Evolutionary conservation across 371 early-diverging fungal species (phyloP), one percentile per base, ranked within the genome.

Genomic region (Actinomortierella wolfii): DNA sequence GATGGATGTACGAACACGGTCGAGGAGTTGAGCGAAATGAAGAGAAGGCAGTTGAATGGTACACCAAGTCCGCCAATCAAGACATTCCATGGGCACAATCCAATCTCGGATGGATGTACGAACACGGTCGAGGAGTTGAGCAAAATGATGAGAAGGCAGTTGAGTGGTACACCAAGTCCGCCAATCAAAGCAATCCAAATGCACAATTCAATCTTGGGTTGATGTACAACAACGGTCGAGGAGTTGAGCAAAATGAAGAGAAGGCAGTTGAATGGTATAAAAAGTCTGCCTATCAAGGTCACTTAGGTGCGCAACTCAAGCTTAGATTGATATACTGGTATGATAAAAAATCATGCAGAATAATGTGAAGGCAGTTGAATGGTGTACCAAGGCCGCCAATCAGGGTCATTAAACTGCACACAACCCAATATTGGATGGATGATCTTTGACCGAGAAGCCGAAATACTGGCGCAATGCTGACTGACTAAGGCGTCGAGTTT

Each of bases 391-490:
- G 34, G 34, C 34, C 7, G 34, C 34, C 34, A 34, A 11, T 11
- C 34, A 34, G 11, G 34, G 34, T 6, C 7, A 34, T 4, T 34
- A 4, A 34, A 6, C 11, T 34, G 34, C 7, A 34, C n/a, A n/a
- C 34, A 34, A 11, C 11, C 34, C 34, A 34, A 11, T 11, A 4
- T 34, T 34, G 34, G 34, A 34, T n/a, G n/a, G n/a, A n/a, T n/a
- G n/a, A n/a, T n/a, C n/a, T n/a, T n/a, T n/a, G n/a, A n/a, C n/a
- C n/a, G n/a, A n/a, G n/a, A n/a, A n/a, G n/a, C n/a, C n/a, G n/a
- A 99, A 88, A 99, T 99, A 67, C 81, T 99, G 43, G 99, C 99
- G 0, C 82, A 99, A 59, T 99, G 99, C 71, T 98, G 97, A 74
- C 76, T 99, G 67, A 97, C 99, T 71, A 94, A 94, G 17, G 99